Conservation (phyloP, 176 grass and related monocot species). For the Zea luxurians region DNA sequence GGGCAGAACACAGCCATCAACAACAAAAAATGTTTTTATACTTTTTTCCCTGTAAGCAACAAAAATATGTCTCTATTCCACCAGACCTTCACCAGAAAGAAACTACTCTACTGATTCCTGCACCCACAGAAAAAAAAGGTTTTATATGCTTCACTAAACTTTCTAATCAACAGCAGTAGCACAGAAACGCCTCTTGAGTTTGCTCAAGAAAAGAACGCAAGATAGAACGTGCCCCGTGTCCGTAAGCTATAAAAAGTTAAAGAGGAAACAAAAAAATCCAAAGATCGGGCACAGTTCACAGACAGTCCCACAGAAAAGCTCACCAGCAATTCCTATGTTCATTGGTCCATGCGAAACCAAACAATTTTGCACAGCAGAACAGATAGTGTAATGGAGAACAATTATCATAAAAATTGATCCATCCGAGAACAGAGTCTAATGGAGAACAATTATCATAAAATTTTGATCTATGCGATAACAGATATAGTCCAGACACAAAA, state of each 20-base stretch:
- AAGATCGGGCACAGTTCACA: constrained; percentile 6
- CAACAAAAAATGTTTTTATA: constrained; percentile 6
- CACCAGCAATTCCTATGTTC: neutral
- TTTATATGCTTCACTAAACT: constrained; percentile 11
- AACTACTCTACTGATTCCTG: neutral
- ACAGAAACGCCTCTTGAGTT: constrained; percentile 18
- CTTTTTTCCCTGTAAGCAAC: neutral
- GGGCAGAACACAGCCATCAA: constrained; percentile 10
- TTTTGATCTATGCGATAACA: neutral
- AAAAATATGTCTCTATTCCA: neutral
- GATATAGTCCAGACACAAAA: neutral
- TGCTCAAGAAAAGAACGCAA: neutral
- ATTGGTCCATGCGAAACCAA: neutral
- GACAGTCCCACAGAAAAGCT: neutral
- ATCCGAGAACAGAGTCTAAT: neutral
- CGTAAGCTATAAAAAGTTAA: neutral
- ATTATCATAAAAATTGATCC: neutral
- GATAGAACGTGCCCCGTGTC: neutral
- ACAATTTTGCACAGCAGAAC: neutral
- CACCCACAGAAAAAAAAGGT: constrained; percentile 3
- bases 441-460: neutral
- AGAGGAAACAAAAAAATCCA: neutral
- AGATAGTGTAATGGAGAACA: neutral
- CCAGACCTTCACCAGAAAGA: neutral
- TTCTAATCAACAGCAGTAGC: neutral